Percentiles rank a stretch among this genome's conserved stretches.
Conservation (phyloP, 805 yeast genomes). For the Komagataella mondaviorum region DNA sequence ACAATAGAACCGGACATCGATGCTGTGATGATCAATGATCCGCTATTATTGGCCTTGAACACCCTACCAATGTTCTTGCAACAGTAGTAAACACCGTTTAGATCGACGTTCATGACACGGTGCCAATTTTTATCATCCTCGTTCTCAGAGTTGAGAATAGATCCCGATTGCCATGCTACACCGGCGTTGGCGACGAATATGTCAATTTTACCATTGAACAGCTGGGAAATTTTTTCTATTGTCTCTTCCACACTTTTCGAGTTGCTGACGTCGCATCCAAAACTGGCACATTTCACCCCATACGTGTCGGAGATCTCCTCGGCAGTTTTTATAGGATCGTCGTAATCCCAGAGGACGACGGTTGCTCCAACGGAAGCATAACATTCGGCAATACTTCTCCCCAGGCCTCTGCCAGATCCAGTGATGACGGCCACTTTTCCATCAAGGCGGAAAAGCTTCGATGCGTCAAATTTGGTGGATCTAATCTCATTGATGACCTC, state of each 20-base stretch:
- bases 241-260: conserved; percentile 16
- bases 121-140: conserved; percentile 27
- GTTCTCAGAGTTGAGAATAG: conserved; percentile 10
- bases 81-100: conserved; percentile 36
- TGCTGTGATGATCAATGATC: conserved; percentile 38
- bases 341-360: conserved; percentile 27
- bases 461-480: not conserved
- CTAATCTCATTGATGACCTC: conserved; percentile 18
- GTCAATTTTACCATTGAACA: conserved; percentile 24
- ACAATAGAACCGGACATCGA: conserved; percentile 44
- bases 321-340: conserved; percentile 20
- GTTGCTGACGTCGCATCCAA: conserved; percentile 18
- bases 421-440: conserved; percentile 30
- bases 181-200: conserved; percentile 31
- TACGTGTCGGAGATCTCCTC: conserved; percentile 25
- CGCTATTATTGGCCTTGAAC: conserved; percentile 30
- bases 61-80: conserved; percentile 33
- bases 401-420: conserved; percentile 27
- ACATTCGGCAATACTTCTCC: conserved; percentile 25
- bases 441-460: conserved; percentile 23
- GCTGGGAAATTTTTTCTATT: conserved; percentile 17
- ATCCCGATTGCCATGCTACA: conserved; percentile 13
- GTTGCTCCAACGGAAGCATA: conserved; percentile 29
- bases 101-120: conserved; percentile 34
- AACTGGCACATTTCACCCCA: conserved; percentile 9